Conservation (phyloP, 441 rosid species). For the Aquilaria agallochum region DNA sequence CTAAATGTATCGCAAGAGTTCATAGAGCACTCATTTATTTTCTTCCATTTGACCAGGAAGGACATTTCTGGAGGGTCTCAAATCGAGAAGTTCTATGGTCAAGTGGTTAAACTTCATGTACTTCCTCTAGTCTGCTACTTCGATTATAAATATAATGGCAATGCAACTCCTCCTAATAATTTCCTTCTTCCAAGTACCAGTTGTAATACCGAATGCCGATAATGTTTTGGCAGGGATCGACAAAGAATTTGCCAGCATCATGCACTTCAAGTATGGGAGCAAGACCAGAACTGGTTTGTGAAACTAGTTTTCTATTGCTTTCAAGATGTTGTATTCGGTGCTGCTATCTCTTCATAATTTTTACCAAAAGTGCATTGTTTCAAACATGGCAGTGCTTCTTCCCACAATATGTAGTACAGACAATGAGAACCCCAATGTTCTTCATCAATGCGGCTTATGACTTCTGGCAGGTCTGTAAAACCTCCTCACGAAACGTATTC, state of each 20-base stretch:
- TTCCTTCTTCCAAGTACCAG: not conserved
- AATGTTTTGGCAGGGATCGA: slow-evolving; percentile 52
- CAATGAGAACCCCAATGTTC: slow-evolving; percentile 70
- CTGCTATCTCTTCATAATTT: not conserved
- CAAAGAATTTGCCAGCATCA: slow-evolving; percentile 68
- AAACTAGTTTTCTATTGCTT: not conserved
- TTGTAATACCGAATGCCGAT: too few relatives aligned
- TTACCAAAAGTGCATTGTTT: slow-evolving; percentile 9
- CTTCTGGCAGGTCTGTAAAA: slow-evolving; percentile 83
- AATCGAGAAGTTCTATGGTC: slow-evolving; percentile 45
- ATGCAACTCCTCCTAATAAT: not conserved
- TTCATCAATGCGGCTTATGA: slow-evolving; percentile 85
- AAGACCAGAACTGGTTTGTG: slow-evolving; percentile 52
- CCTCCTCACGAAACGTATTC: not conserved
- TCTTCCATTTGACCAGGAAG: slow-evolving; percentile 41
- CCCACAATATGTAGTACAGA: slow-evolving; percentile 66
- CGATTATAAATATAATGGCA: too few relatives aligned
- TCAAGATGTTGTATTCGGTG: too few relatives aligned
- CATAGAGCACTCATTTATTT: not conserved
- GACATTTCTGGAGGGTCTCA: slow-evolving; percentile 71
- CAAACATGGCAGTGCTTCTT: slow-evolving; percentile 73
- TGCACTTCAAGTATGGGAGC: slow-evolving; percentile 61
- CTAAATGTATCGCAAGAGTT: not conserved
- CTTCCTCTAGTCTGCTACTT: not conserved
- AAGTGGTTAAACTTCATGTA: slow-evolving; percentile 75